Percentiles rank a stretch among this genome's conserved stretches.
These are phyloP conservation scores for Pseudonitzschia pungens DNA, from an alignment of 108 stramenopile genomes.

Conservation along the genomic window DNA sequence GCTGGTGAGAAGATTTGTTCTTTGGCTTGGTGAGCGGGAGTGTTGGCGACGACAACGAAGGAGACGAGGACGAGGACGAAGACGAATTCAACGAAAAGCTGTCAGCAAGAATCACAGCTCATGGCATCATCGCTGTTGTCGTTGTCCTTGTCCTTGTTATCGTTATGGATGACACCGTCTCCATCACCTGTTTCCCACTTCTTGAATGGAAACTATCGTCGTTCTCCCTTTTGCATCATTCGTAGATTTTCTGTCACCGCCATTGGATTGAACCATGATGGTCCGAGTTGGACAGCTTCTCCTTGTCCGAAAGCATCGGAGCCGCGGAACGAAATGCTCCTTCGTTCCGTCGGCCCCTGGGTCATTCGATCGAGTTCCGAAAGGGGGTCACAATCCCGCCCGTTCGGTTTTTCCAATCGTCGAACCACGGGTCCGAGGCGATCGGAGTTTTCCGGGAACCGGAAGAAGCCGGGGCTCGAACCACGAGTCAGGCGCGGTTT, in stretches of 20 bases:
- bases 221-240: background rate
- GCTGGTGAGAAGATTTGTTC: background rate
- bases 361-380: too few relatives aligned
- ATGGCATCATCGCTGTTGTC: slow-evolving; percentile 16
- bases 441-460: background rate
- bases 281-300: background rate
- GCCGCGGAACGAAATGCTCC: too few relatives aligned
- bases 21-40: background rate
- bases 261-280: background rate
- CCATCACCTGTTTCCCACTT: background rate
- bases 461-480: too few relatives aligned
- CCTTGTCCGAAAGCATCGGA: background rate
- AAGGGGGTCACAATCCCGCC: too few relatives aligned
- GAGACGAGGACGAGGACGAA: background rate
- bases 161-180: background rate
- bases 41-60: background rate
- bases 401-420: background rate
- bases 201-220: background rate
- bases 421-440: background rate
- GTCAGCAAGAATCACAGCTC: slow-evolving; percentile 8
- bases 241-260: background rate
- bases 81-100: background rate
- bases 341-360: too few relatives aligned
- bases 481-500: background rate
- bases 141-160: background rate